Evolutionary conservation across 768 basidiomycete genomes (phyloP), one percentile per base, ranked within the genome.

Genomic region (Agrocybe pediades): DNA sequence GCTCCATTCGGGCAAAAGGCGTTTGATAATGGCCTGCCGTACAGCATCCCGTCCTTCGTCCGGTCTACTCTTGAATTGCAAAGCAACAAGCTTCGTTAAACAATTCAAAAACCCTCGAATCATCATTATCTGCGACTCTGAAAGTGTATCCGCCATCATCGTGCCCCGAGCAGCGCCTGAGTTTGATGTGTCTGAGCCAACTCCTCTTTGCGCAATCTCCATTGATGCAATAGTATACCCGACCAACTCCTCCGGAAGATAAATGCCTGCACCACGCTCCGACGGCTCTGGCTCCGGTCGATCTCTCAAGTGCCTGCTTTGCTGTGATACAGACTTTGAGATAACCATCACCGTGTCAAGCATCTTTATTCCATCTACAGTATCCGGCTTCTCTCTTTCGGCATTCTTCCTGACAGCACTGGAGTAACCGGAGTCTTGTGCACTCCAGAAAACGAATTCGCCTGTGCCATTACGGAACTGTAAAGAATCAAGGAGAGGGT

Each of bases 1-100:
- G 61, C 89, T 94, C 92, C 93, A 95, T 69, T 96, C 94, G 0
- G 95, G 93, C 27, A 96, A 66, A 21, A 97, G 72, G 16, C 95
- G 83, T 61, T 95, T 95, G 71, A 96, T 86, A 61, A 97, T 88
- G 0, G 89, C 89, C 56, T 91, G 92, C 36, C 87, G 82, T 48
- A 93, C 80, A 3, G 86, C 85, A 53, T 90, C 88, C 36, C 83
- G 78, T 3, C 90, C 90, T 59, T 89, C 88, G 60, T 92, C 90
- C 0, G 81, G 76, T 40, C 88, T 72, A 27, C 77, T 80, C 62
- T 83, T 85, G 71, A 93, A 88, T 55, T 89, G 84, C 42, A 90
- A 65, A 23, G 74, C 80, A 0, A 84, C 83, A 20, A 94, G 72
- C 55, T 81, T 84, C 20, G 78, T 79, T 51, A 98, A 71, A 56